Evolutionary conservation across 1,139 yeast species (phyloP).

Genomic region (Zygosaccharomyces pseudobailii): DNA sequence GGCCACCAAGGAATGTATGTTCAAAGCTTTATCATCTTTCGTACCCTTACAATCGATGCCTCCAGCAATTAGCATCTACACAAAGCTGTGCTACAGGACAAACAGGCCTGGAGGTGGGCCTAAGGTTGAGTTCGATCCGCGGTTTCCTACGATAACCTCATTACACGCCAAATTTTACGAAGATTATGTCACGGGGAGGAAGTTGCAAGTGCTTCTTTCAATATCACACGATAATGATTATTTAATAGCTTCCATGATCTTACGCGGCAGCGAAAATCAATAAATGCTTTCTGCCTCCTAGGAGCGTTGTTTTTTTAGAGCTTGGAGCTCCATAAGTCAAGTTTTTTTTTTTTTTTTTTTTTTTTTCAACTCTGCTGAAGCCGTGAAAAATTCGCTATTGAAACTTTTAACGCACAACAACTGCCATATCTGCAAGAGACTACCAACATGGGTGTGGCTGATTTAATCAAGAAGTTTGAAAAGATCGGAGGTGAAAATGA

Average conservation of each 20-base stretch:
- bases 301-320: background rate
- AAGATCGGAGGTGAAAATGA: slow-evolving; percentile 22
- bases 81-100: slow-evolving; percentile 23
- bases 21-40: slow-evolving; percentile 22
- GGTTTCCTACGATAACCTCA: slow-evolving; percentile 3
- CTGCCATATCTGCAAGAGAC: background rate
- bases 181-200: slow-evolving; percentile 10
- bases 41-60: slow-evolving; percentile 17
- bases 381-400: background rate
- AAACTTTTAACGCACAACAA: too few relatives aligned
- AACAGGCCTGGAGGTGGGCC: slow-evolving; percentile 21
- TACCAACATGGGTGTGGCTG: slow-evolving; percentile 35
- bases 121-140: slow-evolving; percentile 13
- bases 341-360: background rate
- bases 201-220: slow-evolving; percentile 18
- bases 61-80: slow-evolving; percentile 29
- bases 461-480: slow-evolving; percentile 35
- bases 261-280: background rate
- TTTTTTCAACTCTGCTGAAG: background rate
- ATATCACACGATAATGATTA: slow-evolving; percentile 32
- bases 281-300: background rate
- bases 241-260: slow-evolving; percentile 16
- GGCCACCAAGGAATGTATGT: slow-evolving; percentile 31
- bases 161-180: slow-evolving; percentile 13
- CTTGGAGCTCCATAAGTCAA: background rate